Evolutionary conservation across 805 yeast genomes (phyloP), one percentile per base, ranked within the genome.

Genomic region (Hermanozyma aechmeae): DNA sequence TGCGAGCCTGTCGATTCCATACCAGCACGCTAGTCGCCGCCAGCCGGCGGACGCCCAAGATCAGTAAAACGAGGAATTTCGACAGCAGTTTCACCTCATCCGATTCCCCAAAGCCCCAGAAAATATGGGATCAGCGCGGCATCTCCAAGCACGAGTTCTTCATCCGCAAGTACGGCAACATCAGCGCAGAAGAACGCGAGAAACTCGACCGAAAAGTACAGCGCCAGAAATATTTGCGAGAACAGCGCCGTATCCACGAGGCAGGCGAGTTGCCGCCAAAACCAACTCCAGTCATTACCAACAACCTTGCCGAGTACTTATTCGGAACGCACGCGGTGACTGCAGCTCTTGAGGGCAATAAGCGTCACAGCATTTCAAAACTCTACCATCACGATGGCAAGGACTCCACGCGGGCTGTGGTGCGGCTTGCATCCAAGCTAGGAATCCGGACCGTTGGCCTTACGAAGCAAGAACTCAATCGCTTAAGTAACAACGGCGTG

Each of bases 261-360:
- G 10, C 20, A 10, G 10, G 20, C 7, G 20, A 17, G n/a, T n/a
- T n/a, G n/a, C n/a, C n/a, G n/a, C n/a, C n/a, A n/a, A n/a, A n/a
- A n/a, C n/a, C n/a, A n/a, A n/a, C n/a, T n/a, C n/a, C n/a, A n/a
- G n/a, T n/a, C n/a, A n/a, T n/a, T n/a, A n/a, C n/a, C n/a, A n/a
- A n/a, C n/a, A n/a, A n/a, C n/a, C n/a, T n/a, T n/a, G n/a, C n/a
- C 27, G 95, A 85, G 45, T 79, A 77, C 46, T 53, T 85, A 3
- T 84, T 68, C 46, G 96, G 96, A 6, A 74, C 79, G 0, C 77
- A 80, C 31, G 59, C 93, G 0, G 89, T 86, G 2, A 39, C 66
- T 11, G 79, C 94, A 1, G 94, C 85, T 1, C 56, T 86, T 33
- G 48, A 55, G 13, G 68, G 77, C 6, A 56, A 61, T 15, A 71